Evolutionary conservation across 2,329 filamentous ascomycete species (phyloP).

Genomic region (Daldinia sp.): DNA sequence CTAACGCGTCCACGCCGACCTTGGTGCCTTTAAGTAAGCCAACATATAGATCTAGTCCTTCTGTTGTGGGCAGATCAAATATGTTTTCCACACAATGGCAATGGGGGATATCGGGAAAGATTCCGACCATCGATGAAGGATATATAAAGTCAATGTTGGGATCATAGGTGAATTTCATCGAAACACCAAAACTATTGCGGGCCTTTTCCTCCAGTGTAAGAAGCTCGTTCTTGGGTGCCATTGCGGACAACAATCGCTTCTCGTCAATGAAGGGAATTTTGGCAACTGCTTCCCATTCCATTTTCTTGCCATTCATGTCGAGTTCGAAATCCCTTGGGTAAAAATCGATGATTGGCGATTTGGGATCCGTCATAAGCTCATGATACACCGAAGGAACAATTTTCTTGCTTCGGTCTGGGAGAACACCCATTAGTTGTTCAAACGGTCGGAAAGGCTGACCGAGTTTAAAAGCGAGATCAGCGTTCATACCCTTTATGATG

Average conservation of each 20-base stretch:
- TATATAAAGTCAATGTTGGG: conserved; percentile 81
- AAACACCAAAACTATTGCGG: conserved; percentile 90
- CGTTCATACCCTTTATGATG: conserved; percentile 85
- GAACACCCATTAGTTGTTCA: conserved; percentile 97
- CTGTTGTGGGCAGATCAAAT: conserved; percentile 91
- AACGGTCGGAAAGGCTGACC: conserved; percentile 95
- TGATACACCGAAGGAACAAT: conserved; percentile 91
- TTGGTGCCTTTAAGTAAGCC: conserved; percentile 86
- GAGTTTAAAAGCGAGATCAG: conserved; percentile 89
- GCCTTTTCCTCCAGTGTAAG: conserved; percentile 80
- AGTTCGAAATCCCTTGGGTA: conserved; percentile 96
- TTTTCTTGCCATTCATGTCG: conserved; percentile 99
- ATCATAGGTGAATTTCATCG: conserved; percentile 91
- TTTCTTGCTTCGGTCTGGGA: conserved; percentile 96
- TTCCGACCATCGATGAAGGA: conserved; percentile 83
- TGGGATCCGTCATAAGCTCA: conserved; percentile 87
- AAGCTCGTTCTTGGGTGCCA: conserved; percentile 82
- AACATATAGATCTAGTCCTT: conserved; percentile 84
- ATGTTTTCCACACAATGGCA: conserved; percentile 96
- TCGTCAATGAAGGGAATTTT: conserved; percentile 99
- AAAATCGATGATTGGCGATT: conserved; percentile 96
- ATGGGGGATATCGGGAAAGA: conserved; percentile 87
- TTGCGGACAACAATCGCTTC: conserved; percentile 81
- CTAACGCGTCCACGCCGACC: conserved; percentile 81
- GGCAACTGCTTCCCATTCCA: conserved; percentile 99